Evolutionary conservation across 108 stramenopile genomes (phyloP).

Genomic region (Cyclotella choctawhatcheeana): DNA sequence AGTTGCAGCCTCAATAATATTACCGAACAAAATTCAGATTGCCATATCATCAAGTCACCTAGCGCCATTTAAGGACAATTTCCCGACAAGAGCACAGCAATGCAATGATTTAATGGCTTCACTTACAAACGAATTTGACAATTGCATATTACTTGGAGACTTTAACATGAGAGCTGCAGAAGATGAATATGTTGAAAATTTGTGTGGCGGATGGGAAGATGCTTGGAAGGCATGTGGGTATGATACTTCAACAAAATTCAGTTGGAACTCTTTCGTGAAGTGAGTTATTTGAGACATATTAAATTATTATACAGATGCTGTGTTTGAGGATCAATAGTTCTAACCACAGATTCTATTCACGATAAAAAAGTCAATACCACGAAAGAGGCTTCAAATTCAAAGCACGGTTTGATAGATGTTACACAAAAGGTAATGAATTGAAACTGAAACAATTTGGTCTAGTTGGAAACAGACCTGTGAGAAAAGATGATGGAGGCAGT

Average conservation of each 20-base stretch:
- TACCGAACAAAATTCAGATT: conserved; percentile 26
- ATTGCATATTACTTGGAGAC: conserved; percentile 45
- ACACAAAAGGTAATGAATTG: conserved; percentile 26
- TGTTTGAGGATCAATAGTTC: not conserved
- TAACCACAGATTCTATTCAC: not conserved
- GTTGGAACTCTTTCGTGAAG: conserved; percentile 43
- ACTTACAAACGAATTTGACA: conserved; percentile 17
- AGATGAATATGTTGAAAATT: conserved; percentile 22
- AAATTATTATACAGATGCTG: not conserved
- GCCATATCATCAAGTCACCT: conserved; percentile 49
- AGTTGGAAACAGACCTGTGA: conserved; percentile 35
- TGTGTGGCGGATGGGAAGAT: conserved; percentile 30
- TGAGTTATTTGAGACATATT: not conserved
- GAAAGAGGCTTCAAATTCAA: conserved; percentile 35
- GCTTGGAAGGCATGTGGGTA: conserved; percentile 43
- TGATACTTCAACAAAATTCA: conserved; percentile 12
- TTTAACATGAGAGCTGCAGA: conserved; percentile 44
- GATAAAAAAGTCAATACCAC: conserved; percentile 19
- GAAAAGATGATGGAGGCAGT: conserved; percentile 6
- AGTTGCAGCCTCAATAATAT: conserved; percentile 28
- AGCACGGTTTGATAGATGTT: conserved; percentile 46
- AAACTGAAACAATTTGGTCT: conserved; percentile 27
- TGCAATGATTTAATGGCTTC: conserved; percentile 17
- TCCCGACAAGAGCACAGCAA: conserved; percentile 18
- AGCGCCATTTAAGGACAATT: conserved; percentile 32